phyloP scores from a whole-genome alignment of 2,329 filamentous ascomycete genomes.

The Leptographium wingfieldii region DNA sequence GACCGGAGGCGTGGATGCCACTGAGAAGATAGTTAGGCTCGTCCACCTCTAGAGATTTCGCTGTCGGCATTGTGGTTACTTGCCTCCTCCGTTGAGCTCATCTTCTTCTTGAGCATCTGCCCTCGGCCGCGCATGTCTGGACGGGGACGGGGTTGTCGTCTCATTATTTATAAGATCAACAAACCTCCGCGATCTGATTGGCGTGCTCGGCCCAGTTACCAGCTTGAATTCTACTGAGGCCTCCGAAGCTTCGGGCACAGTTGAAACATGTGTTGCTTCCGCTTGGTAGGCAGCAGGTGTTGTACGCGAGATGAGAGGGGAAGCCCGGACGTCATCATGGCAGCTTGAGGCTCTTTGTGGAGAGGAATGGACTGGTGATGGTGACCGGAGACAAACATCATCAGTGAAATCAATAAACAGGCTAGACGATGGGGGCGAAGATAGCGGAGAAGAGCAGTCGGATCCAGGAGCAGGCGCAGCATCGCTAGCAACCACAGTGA shows the following conservation, averaged over 20 bases:
- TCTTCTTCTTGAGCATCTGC: not conserved
- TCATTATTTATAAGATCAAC: not conserved
- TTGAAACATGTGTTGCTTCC: not conserved
- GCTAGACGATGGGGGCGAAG: not conserved
- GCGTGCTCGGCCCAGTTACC: not conserved
- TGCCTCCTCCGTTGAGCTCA: not conserved
- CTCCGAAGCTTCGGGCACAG: not conserved
- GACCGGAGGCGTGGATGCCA: not conserved
- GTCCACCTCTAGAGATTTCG: too few relatives aligned
- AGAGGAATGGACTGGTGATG: not conserved
- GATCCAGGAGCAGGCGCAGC: not conserved
- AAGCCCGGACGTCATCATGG: not conserved
- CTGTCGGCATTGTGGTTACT: too few relatives aligned
- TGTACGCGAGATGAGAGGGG: not conserved
- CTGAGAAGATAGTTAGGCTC: not conserved
- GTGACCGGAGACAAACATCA: not conserved
- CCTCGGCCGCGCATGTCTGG: not conserved
- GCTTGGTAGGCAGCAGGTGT: not conserved
- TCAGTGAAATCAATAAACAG: not conserved
- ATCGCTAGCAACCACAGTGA: not conserved
- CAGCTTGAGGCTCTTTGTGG: not conserved
- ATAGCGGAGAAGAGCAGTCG: conserved; percentile 1
- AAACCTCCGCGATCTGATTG: not conserved
- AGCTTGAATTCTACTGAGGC: not conserved
- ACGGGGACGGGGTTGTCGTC: not conserved